Base-by-base conservation (phyloP, 106 monocot genomes). In the Dioscorea alata region DNA sequence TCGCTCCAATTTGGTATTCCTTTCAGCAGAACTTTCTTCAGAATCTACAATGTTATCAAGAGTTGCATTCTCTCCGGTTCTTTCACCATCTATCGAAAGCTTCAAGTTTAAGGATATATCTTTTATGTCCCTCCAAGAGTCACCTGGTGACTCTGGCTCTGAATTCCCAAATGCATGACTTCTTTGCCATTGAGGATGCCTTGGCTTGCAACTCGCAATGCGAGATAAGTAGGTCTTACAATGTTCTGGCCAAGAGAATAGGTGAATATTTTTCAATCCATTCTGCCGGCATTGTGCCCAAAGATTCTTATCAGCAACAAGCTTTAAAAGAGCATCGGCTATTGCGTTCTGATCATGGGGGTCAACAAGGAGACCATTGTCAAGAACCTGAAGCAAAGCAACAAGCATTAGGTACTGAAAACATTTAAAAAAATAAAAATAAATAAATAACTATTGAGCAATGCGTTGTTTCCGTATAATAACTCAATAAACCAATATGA, bases 161-260 rank as follows among this genome's bases (percentile, higher is more conserved):
- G 95, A 84, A 20, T 76, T 66, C 64, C 85, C 85, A 70, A 50
- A 25, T 13, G 82, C 81, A 31, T 82, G 77, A 66, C 53, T 84
- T 65, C 67, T 88, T 74, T 58, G 74, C 97, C 90, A 97, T 73
- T 81, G 86, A 66, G 92, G 97, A 73, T 97, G 89, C 59, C 97
- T 78, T 25, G 84, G 82, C 59, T 74, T 89, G 64, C 84, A 85
- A 70, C 83, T 87, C 69, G 79, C 77, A 48, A 97, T 77, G 24
- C 83, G 75, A 63, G 97, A 89, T 35, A 97, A 76, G 50, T 97
- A 97, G 21, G 79, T 92, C 49, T 83, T 97, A 63, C 97, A 97
- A 74, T 97, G 97, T 71, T 97, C 92, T 66, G 97, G 89, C 97
- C 97, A 97, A 33, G 97, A 97, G 65, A 97, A 97, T 54, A 84